phyloP scores from a whole-genome alignment of 768 basidiomycete genomes.

The Cubamyces sp. region DNA sequence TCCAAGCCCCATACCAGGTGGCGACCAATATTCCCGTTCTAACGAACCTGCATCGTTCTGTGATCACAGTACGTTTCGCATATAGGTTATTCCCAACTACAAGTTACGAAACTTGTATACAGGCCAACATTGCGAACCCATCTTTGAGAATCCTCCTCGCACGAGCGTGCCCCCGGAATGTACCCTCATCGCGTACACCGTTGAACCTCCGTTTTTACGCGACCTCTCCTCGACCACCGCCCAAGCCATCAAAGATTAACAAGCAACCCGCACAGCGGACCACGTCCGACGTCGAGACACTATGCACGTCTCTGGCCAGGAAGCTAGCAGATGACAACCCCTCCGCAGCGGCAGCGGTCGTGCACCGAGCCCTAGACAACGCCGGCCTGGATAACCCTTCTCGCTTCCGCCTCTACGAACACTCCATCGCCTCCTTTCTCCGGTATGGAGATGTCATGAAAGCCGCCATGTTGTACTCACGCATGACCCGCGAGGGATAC shows the following conservation, averaged over 20 bases:
- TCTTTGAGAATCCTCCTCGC: background rate
- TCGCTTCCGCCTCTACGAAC: constrained; percentile 38
- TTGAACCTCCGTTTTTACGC: background rate
- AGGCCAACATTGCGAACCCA: constrained; percentile 9
- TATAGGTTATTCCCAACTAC: no score
- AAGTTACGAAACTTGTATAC: background rate
- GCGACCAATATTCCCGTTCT: no score
- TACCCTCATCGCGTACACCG: background rate
- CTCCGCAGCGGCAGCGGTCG: constrained; percentile 7
- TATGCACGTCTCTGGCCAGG: background rate
- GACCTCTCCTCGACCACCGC: background rate
- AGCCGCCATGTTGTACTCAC: constrained; percentile 46
- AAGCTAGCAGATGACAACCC: background rate
- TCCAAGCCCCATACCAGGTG: no score
- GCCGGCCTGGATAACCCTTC: constrained; percentile 4
- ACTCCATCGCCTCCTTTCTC: constrained; percentile 46
- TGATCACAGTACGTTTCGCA: background rate
- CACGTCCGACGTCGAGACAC: background rate
- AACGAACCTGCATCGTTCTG: background rate
- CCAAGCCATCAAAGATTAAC: background rate
- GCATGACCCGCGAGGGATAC: constrained; percentile 47
- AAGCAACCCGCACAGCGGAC: background rate
- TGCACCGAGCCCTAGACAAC: constrained; percentile 11
- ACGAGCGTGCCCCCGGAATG: constrained; percentile 1
- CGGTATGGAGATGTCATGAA: constrained; percentile 40